A percentile compares a stretch with the other conserved stretches of the same genome.
phyloP scores from a whole-genome alignment of 2,329 filamentous ascomycete genomes.

The Pseudogymnoascus sp. region DNA sequence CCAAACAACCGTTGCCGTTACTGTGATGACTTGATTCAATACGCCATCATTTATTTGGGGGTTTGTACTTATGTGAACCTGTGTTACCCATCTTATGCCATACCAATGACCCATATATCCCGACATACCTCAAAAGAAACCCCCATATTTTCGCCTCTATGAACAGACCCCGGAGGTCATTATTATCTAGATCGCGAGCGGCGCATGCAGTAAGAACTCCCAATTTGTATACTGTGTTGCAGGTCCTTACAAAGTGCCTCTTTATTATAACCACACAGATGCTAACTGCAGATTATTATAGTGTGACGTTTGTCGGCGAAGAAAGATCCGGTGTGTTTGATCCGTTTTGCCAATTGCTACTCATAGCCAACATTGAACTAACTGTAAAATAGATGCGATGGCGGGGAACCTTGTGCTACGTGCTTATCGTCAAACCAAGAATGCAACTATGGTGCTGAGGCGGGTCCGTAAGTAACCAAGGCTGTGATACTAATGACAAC shows the following conservation, averaged over 20 bases:
- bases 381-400: conserved; percentile 36
- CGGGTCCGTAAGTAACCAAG: conserved; percentile 22
- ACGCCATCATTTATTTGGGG: background rate
- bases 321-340: conserved; percentile 37
- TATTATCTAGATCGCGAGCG: background rate
- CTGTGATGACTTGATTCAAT: background rate
- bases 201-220: conserved; percentile 1
- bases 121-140: background rate
- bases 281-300: conserved; percentile 18
- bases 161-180: background rate
- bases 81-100: background rate
- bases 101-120: background rate
- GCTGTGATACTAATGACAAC: conserved; percentile 18
- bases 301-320: conserved; percentile 40
- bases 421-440: conserved; percentile 21
- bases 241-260: background rate
- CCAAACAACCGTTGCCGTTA: background rate
- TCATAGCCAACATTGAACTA: background rate
- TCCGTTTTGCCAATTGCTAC: conserved; percentile 1
- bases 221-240: background rate
- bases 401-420: conserved; percentile 35
- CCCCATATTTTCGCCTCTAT: background rate
- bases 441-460: conserved; percentile 27
- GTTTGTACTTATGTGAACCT: background rate
- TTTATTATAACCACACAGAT: background rate